These are phyloP conservation scores for Lachancea kluyveri DNA, from an alignment of 805 yeast genomes.

Conservation along the genomic window DNA sequence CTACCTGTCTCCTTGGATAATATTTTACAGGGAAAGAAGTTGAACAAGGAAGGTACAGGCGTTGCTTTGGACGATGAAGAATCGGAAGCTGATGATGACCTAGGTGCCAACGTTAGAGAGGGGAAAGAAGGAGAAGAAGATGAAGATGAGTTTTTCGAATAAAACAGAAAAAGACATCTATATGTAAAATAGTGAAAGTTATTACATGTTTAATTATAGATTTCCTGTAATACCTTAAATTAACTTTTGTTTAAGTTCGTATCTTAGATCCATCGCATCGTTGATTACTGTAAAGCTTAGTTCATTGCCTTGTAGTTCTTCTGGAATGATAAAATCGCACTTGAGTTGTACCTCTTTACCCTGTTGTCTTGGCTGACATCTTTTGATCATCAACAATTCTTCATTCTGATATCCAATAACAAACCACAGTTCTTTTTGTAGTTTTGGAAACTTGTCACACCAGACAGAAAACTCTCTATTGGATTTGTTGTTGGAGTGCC, in stretches of 20 bases:
- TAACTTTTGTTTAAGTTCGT: conserved; percentile 27
- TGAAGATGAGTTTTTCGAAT: conserved; percentile 41
- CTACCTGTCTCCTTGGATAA: conserved; percentile 53
- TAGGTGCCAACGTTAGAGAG: conserved; percentile 13
- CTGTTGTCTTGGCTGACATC: conserved; percentile 57
- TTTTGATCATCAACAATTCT: conserved; percentile 59
- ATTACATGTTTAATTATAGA: background rate
- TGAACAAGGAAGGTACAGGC: conserved; percentile 23
- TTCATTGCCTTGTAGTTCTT: conserved; percentile 39
- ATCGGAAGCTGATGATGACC: conserved; percentile 12
- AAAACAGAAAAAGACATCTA: no score
- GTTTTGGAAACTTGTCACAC: conserved; percentile 79
- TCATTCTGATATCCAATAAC: conserved; percentile 47
- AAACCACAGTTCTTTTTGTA: conserved; percentile 93
- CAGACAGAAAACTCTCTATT: conserved; percentile 61
- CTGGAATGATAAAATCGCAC: conserved; percentile 46
- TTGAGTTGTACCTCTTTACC: conserved; percentile 25
- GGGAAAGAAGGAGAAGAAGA: conserved; percentile 22
- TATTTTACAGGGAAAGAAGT: conserved; percentile 32
- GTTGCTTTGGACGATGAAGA: conserved; percentile 12
- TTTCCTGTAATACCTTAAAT: background rate
- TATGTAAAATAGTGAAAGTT: no score
- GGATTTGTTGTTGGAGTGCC: conserved; percentile 42
- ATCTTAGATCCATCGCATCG: conserved; percentile 59
- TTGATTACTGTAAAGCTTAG: conserved; percentile 48